These are phyloP conservation scores for Pinus tabuliformis DNA, from an alignment of 75 land plant genomes.

Conservation along the genomic window DNA sequence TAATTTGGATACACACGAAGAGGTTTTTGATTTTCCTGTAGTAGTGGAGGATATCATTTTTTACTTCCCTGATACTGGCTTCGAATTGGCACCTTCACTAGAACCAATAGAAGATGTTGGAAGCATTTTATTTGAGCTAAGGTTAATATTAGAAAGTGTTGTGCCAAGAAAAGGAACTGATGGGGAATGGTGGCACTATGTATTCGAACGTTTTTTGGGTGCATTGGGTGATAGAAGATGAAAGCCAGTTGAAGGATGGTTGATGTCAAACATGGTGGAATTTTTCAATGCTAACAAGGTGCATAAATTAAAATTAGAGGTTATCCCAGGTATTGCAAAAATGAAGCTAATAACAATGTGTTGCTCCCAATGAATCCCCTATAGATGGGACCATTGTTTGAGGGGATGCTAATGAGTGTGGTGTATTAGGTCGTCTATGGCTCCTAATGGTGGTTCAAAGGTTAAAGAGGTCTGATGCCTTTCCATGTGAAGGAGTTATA, in stretches of 20 bases:
- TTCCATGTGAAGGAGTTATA: too few species aligned
- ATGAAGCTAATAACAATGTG: too few species aligned
- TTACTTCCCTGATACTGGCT: background rate
- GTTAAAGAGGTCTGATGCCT: too few species aligned
- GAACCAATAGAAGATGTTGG: too few species aligned
- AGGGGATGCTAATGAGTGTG: too few species aligned
- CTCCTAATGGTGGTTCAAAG: too few species aligned
- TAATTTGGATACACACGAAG: constrained; percentile 1
- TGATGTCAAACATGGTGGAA: constrained; percentile 15
- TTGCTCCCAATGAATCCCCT: too few species aligned
- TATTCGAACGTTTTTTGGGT: constrained; percentile 14
- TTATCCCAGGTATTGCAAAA: constrained; percentile 7
- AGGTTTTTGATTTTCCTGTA: background rate
- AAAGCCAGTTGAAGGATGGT: constrained; percentile 22
- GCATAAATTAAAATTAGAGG: constrained; percentile 20
- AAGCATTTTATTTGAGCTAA: too few species aligned
- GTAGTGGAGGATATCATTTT: background rate
- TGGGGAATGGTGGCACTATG: constrained; percentile 28
- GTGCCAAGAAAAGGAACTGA: constrained; percentile 8
- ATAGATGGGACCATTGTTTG: too few species aligned
- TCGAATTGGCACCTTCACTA: too few species aligned
- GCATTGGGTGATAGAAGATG: constrained; percentile 15
- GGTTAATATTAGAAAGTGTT: too few species aligned
- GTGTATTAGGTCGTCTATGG: too few species aligned
- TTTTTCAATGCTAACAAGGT: constrained; percentile 25